Percentiles rank a stretch among this genome's conserved stretches.
Conservation (phyloP, 2,329 filamentous ascomycete species). For the Botrytis tulipae region DNA sequence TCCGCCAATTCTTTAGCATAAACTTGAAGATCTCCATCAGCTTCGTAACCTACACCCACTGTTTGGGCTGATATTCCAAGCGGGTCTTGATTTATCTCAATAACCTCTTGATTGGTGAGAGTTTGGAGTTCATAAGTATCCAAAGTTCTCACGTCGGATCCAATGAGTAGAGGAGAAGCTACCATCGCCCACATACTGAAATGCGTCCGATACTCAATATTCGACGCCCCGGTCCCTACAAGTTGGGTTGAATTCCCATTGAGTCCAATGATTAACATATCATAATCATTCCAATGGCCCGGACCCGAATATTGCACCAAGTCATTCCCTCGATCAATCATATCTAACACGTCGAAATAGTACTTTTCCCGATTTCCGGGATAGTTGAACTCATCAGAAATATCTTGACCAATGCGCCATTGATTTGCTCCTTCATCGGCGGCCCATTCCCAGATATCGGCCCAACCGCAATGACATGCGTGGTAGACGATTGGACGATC, state of each 20-base stretch:
- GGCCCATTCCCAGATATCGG: constrained; percentile 46
- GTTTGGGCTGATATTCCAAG: constrained; percentile 33
- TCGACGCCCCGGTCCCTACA: constrained; percentile 39
- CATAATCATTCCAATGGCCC: constrained; percentile 49
- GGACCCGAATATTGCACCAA: constrained; percentile 46
- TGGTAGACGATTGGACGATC: constrained; percentile 50
- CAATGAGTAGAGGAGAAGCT: constrained; percentile 31
- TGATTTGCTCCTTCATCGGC: constrained; percentile 44
- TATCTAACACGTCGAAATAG: constrained; percentile 38
- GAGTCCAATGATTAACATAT: constrained; percentile 34
- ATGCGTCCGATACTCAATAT: constrained; percentile 37
- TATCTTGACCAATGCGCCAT: constrained; percentile 48
- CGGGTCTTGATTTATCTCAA: constrained; percentile 40
- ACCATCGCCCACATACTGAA: constrained; percentile 33
- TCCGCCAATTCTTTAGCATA: constrained; percentile 29
- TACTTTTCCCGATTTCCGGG: constrained; percentile 30
- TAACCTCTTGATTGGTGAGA: constrained; percentile 38
- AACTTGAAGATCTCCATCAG: constrained; percentile 22
- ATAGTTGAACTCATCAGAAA: constrained; percentile 38
- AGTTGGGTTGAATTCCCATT: constrained; percentile 40
- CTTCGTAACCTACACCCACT: constrained; percentile 20
- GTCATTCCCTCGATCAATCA: constrained; percentile 51
- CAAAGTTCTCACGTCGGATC: constrained; percentile 28
- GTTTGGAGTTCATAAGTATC: constrained; percentile 25
- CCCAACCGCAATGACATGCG: constrained; percentile 51